phyloP scores from a whole-genome alignment of 768 basidiomycete genomes.

The Podaxis mareebaensis region DNA sequence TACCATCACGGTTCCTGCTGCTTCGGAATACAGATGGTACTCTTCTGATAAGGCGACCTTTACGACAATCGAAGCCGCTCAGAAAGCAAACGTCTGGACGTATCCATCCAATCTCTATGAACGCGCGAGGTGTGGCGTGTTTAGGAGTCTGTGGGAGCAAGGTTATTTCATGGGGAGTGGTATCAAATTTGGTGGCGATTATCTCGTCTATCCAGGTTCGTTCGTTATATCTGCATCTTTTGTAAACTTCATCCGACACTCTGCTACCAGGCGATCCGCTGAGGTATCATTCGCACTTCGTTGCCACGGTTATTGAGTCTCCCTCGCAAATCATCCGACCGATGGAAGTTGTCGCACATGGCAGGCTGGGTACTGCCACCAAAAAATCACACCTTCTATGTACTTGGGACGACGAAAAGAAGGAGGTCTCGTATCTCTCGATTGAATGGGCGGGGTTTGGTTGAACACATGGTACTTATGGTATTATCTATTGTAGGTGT shows the following conservation, averaged over 20 bases:
- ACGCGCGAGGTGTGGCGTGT: constrained; percentile 77
- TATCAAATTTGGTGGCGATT: constrained; percentile 95
- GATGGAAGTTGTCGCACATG: constrained; percentile 95
- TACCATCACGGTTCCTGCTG: constrained; percentile 65
- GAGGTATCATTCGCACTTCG: constrained; percentile 96
- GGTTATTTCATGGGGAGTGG: constrained; percentile 89
- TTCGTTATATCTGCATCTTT: constrained; percentile 8
- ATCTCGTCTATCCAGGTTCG: constrained; percentile 92
- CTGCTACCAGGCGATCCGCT: constrained; percentile 76
- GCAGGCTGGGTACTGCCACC: constrained; percentile 92
- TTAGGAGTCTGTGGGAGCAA: constrained; percentile 77
- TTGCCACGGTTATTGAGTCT: constrained; percentile 76
- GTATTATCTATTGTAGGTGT: constrained; percentile 3
- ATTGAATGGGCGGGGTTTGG: constrained; percentile 94
- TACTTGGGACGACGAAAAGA: constrained; percentile 76
- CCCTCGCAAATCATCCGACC: constrained; percentile 63
- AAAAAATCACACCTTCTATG: constrained; percentile 95
- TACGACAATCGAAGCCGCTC: constrained; percentile 59
- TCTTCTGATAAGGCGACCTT: constrained; percentile 42
- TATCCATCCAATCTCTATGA: constrained; percentile 69
- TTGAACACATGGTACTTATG: constrained; percentile 24
- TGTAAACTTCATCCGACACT: not conserved
- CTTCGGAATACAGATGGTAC: constrained; percentile 71
- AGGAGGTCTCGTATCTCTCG: constrained; percentile 70
- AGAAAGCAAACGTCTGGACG: constrained; percentile 70